Percentiles rank a stretch among this genome's conserved stretches.
Evolutionary conservation across 2,329 filamentous ascomycete species (phyloP).

Genomic region (Diaporthe batatas): DNA sequence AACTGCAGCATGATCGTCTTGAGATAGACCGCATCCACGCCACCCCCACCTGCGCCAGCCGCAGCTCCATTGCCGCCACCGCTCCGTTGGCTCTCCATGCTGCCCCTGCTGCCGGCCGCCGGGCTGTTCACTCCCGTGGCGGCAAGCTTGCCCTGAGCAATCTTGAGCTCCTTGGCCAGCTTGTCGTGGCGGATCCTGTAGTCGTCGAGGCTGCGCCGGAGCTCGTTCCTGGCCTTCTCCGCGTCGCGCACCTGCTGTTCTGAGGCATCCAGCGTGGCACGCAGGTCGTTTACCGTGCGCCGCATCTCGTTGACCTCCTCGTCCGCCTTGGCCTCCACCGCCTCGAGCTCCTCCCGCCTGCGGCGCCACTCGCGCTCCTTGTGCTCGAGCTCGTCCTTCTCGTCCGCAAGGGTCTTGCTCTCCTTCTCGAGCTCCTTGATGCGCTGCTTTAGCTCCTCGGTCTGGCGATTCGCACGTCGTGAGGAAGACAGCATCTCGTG

Average conservation of each 20-base stretch:
- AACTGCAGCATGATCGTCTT: slow-evolving; percentile 88
- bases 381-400: slow-evolving; percentile 82
- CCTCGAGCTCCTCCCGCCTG: slow-evolving; percentile 82
- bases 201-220: slow-evolving; percentile 83
- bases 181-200: slow-evolving; percentile 83
- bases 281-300: slow-evolving; percentile 81
- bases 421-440: slow-evolving; percentile 86
- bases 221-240: slow-evolving; percentile 83
- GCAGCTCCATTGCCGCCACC: slow-evolving; percentile 49
- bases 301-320: slow-evolving; percentile 83
- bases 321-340: slow-evolving; percentile 74
- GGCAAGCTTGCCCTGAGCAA: slow-evolving; percentile 61
- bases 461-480: slow-evolving; percentile 82
- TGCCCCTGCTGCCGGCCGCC: slow-evolving; percentile 52
- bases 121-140: slow-evolving; percentile 50
- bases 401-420: slow-evolving; percentile 76
- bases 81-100: slow-evolving; percentile 61
- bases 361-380: slow-evolving; percentile 81
- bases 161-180: slow-evolving; percentile 75
- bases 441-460: slow-evolving; percentile 85
- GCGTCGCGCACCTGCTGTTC: slow-evolving; percentile 87
- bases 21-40: slow-evolving; percentile 73
- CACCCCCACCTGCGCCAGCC: slow-evolving; percentile 42
- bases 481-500: slow-evolving; percentile 87
- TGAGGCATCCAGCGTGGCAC: slow-evolving; percentile 85